A percentile compares a stretch with the other conserved stretches of the same genome.
Evolutionary conservation across 2,329 filamentous ascomycete genomes (phyloP).

Genomic region (Pseudocercospora macadamiae): DNA sequence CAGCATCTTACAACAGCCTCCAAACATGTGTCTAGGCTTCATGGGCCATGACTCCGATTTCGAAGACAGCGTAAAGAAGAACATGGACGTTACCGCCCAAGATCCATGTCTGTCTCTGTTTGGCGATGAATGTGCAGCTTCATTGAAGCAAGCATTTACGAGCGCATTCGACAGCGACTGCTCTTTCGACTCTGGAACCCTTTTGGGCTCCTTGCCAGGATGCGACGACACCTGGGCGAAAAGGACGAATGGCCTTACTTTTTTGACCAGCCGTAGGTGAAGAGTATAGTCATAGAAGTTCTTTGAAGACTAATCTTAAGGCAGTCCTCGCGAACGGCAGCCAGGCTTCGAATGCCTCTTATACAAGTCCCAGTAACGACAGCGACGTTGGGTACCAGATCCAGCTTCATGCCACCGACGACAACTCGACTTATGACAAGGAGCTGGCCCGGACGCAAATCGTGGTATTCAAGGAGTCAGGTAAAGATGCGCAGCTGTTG

Average conservation of each 20-base stretch:
- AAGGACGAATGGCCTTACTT: not conserved
- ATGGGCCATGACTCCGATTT: slow-evolving; percentile 5
- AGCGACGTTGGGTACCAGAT: slow-evolving; percentile 5
- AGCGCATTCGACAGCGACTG: not conserved
- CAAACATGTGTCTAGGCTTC: slow-evolving; percentile 11
- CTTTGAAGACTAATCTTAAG: not conserved
- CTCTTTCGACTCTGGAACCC: not conserved
- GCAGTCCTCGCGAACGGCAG: slow-evolving; percentile 7
- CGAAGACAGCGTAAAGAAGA: slow-evolving; percentile 1
- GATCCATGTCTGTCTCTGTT: not conserved
- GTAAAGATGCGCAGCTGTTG: slow-evolving; percentile 5
- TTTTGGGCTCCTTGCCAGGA: not conserved
- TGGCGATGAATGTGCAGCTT: slow-evolving; percentile 1
- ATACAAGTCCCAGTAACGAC: not conserved
- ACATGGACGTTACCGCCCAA: not conserved
- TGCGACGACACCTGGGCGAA: slow-evolving; percentile 8
- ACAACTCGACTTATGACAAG: slow-evolving; percentile 11
- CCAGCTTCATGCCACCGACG: slow-evolving; percentile 2
- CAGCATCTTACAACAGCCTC: not conserved
- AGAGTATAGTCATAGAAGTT: not conserved
- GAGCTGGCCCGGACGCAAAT: slow-evolving; percentile 7
- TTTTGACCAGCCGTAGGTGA: slow-evolving; percentile 4
- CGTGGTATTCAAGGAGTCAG: slow-evolving; percentile 10
- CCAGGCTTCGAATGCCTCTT: slow-evolving; percentile 8
- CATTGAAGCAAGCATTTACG: not conserved